These are phyloP conservation scores for Avena sativa DNA, from an alignment of 176 grass and related monocot genomes.

Conservation along the genomic window DNA sequence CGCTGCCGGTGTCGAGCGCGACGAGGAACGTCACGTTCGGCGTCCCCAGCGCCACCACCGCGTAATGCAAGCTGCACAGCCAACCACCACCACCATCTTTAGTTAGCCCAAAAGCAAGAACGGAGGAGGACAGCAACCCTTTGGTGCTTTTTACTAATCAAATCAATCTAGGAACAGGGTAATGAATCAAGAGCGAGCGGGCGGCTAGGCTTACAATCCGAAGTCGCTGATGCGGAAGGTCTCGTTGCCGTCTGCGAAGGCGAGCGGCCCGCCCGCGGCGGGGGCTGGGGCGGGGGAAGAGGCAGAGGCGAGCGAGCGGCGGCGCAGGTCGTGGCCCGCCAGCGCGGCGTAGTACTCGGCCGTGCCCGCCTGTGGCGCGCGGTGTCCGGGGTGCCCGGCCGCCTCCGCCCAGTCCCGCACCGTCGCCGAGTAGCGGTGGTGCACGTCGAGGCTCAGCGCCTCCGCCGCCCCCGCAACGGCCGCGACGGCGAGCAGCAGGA, in stretches of 20 bases:
- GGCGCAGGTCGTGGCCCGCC: constrained; percentile 69
- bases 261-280: constrained; percentile 22
- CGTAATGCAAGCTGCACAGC: constrained; percentile 81
- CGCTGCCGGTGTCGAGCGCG: constrained; percentile 92
- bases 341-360: constrained; percentile 73
- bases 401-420: constrained; percentile 67
- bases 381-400: constrained; percentile 30
- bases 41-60: constrained; percentile 73
- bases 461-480: constrained; percentile 33
- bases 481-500: not conserved
- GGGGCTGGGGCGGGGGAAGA: too few relatives aligned
- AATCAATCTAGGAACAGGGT: not conserved
- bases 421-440: constrained; percentile 81
- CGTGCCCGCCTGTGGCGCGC: constrained; percentile 60
- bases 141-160: not conserved
- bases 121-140: not conserved
- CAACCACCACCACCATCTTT: constrained; percentile 46
- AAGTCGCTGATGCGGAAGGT: constrained; percentile 51
- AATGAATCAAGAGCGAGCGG: not conserved
- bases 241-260: constrained; percentile 76
- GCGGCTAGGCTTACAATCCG: constrained; percentile 67
- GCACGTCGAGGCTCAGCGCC: constrained; percentile 72
- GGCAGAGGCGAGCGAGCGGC: constrained; percentile 51
- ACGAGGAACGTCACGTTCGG: constrained; percentile 91
- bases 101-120: constrained; percentile 39